A percentile compares a stretch with the other conserved stretches of the same genome.
Evolutionary conservation across 2,329 filamentous ascomycete genomes (phyloP).

Genomic region (Fusarium succisae): DNA sequence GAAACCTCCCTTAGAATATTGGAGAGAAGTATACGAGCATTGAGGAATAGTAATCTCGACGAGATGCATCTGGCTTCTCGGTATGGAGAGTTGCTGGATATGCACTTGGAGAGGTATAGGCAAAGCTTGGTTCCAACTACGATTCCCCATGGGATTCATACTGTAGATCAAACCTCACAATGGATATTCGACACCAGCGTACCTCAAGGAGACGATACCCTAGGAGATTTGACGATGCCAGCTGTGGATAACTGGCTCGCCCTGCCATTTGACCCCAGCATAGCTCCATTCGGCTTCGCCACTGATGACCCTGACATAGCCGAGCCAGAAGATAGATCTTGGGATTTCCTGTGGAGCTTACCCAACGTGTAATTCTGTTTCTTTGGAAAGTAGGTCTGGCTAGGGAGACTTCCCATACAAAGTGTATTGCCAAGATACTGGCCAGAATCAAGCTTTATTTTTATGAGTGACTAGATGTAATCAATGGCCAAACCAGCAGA

Average conservation of each 20-base stretch:
- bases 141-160: slow-evolving; percentile 2
- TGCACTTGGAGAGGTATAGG: slow-evolving; percentile 13
- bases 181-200: neutral
- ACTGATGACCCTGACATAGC: neutral
- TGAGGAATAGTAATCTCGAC: slow-evolving; percentile 13
- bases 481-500: neutral
- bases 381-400: too few relatives aligned
- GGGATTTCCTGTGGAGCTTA: neutral
- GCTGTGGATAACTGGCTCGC: neutral
- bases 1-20: slow-evolving; percentile 8
- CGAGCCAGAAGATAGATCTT: neutral
- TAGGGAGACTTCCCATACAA: too few relatives aligned
- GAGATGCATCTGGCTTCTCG: slow-evolving; percentile 31
- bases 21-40: slow-evolving; percentile 8
- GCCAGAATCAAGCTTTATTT: too few relatives aligned
- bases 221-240: neutral
- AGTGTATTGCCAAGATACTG: too few relatives aligned
- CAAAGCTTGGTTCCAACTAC: slow-evolving; percentile 10
- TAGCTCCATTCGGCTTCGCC: neutral
- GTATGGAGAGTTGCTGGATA: slow-evolving; percentile 23
- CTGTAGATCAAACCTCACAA: neutral
- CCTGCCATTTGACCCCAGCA: neutral
- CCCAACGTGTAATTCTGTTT: neutral
- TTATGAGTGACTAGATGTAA: neutral
- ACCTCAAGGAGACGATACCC: accelerated